Base-by-base conservation (phyloP, 768 basidiomycete genomes). In the Panellus pusillus region DNA sequence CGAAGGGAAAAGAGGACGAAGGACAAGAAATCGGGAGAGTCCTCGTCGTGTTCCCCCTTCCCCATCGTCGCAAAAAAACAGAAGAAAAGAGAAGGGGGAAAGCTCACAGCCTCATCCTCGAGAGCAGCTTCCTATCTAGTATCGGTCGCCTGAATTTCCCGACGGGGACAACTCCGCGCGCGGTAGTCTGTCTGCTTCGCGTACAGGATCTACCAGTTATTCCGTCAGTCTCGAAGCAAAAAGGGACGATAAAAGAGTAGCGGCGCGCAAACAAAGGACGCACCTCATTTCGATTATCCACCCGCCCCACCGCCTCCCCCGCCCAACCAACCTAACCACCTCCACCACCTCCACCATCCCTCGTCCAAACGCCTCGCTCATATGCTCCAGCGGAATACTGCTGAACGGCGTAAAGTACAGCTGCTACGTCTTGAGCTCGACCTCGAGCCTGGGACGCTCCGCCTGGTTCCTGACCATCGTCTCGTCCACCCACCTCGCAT, bases 351-450 rank as follows among this genome's bases (percentile, higher is more conserved):
- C n/a, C n/a, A n/a, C n/a, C 81, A 3, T 83, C 82, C 8, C 89
- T 71, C 0, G 78, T 76, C 84, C 89, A 87, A 98, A 96, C 9
- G 93, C 92, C 2, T 71, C 67, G 35, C 88, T 85, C 91, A 97
- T 95, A 29, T 87, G 80, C 39, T 87, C 84, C 27, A 98, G 79
- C 58, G 83, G 79, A 66, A 97, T 91, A 9, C 89, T 83, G 24
- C 88, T 79, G 69, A 94, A 98, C 0, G 95, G 95, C 61, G 86
- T 81, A 76, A 96, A 93, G 71, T 95, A 98, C 44, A 93, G 80
- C n/a, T 80, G 78, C 44, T 98, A 98, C 11, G 89, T 91, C 80
- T 93, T 95, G 65, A 98, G 75, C 68, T 98, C 96, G 6, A 94
- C 88, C 73, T 97, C 95, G 54, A 97, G 74, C 68, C 87, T 91